Evolutionary conservation across 73 alveolate species (phyloP).

Genomic region (Effrenium voratum): DNA sequence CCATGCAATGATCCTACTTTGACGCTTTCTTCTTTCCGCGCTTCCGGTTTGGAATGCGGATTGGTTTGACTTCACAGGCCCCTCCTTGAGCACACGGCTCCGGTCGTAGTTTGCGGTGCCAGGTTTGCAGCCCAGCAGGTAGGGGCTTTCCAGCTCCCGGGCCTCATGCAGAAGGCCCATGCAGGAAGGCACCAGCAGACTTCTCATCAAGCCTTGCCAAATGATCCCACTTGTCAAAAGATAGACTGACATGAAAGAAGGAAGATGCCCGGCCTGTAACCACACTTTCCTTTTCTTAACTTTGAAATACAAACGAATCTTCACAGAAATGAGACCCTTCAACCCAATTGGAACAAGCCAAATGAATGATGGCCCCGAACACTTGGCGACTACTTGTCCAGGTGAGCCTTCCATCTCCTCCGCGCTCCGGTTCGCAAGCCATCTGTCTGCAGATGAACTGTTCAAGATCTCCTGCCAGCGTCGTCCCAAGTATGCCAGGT

Average conservation of each 20-base stretch:
- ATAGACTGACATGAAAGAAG: neutral
- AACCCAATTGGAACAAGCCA: neutral
- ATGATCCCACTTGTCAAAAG: neutral
- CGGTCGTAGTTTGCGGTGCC: slow-evolving; percentile 19
- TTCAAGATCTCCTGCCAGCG: slow-evolving; percentile 51
- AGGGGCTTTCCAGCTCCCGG: neutral
- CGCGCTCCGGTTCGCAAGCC: slow-evolving; percentile 28
- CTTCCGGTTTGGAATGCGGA: neutral
- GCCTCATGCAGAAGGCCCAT: neutral
- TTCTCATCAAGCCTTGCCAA: neutral
- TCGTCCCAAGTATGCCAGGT: slow-evolving; percentile 48
- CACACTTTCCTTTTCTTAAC: neutral
- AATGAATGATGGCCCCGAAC: neutral
- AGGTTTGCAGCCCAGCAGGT: slow-evolving; percentile 56
- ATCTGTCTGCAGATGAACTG: neutral
- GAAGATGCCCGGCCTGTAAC: neutral
- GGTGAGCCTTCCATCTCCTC: slow-evolving; percentile 23
- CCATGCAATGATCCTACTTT: neutral
- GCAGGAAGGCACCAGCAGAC: slow-evolving; percentile 16
- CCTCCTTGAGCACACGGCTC: neutral
- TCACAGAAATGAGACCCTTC: neutral
- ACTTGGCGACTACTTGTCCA: neutral
- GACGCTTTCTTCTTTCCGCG: neutral
- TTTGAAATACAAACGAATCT: too few species aligned
- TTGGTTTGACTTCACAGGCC: neutral